Conservation (phyloP, 352 stramenopile genomes). For the Plasmopara halstedii region DNA sequence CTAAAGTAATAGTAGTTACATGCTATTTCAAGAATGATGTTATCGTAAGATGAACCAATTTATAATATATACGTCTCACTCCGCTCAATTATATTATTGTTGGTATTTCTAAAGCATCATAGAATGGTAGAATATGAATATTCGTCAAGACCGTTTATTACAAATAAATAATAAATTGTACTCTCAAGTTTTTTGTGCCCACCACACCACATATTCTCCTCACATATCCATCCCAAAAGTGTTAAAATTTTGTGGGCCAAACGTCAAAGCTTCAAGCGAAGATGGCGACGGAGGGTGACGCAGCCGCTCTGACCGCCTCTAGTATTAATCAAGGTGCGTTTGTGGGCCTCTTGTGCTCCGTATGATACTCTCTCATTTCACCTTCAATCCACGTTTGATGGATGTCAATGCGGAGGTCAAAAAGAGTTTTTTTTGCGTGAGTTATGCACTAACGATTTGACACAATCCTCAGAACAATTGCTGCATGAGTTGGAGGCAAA, state of each 20-base stretch:
- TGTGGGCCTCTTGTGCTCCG: background rate
- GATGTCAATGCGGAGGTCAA: background rate
- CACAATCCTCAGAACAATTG: slow-evolving; percentile 47
- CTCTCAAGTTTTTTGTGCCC: no score
- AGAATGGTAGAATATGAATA: no score
- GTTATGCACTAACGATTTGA: slow-evolving; percentile 11
- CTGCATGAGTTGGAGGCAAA: slow-evolving; percentile 75
- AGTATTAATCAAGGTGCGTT: slow-evolving; percentile 42
- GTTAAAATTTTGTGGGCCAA: slow-evolving; percentile 7
- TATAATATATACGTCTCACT: no score
- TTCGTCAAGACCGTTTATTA: no score
- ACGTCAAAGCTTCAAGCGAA: slow-evolving; percentile 7
- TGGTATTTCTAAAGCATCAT: no score
- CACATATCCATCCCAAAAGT: no score
- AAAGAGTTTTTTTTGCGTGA: background rate
- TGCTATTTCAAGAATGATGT: no score
- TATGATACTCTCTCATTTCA: background rate
- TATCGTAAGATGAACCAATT: no score
- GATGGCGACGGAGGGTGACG: slow-evolving; percentile 20
- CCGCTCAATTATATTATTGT: no score
- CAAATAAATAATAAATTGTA: no score
- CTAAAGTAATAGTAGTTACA: no score
- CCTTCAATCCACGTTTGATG: background rate
- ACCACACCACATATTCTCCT: no score
- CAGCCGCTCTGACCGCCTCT: slow-evolving; percentile 25